Evolutionary conservation across 2,329 filamentous ascomycete species (phyloP).

Genomic region (Aspergillus sp.): DNA sequence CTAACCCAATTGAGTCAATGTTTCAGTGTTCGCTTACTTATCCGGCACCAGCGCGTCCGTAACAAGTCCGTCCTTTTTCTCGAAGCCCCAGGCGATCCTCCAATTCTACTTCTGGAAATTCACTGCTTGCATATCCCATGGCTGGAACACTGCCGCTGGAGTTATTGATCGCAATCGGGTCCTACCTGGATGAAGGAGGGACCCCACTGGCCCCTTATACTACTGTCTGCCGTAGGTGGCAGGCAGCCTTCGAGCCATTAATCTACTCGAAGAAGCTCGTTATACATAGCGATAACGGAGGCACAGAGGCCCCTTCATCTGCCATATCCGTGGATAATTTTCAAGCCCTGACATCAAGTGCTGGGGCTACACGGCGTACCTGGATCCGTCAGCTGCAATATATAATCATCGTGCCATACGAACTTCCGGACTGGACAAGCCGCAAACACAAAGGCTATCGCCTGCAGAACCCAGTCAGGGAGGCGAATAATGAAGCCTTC

Average conservation of each 20-base stretch:
- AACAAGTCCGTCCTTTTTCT: no score
- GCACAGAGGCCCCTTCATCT: background rate
- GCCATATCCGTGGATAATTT: background rate
- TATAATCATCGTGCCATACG: slow-evolving; percentile 12
- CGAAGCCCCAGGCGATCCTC: no score
- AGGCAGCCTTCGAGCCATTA: background rate
- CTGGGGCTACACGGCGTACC: background rate
- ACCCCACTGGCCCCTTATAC: background rate
- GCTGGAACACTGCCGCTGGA: background rate
- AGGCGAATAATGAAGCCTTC: slow-evolving; percentile 17
- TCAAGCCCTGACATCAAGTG: slow-evolving; percentile 3
- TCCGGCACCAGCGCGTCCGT: no score
- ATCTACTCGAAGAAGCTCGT: background rate
- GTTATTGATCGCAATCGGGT: background rate
- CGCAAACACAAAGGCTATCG: slow-evolving; percentile 9
- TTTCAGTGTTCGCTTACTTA: no score
- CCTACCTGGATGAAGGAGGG: background rate
- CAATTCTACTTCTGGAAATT: no score
- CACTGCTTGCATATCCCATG: background rate
- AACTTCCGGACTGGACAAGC: slow-evolving; percentile 12
- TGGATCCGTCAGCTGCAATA: slow-evolving; percentile 14
- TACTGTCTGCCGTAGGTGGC: background rate
- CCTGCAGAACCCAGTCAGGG: slow-evolving; percentile 10
- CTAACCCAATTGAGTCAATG: no score
- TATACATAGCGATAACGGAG: background rate